Base-by-base conservation (phyloP, 768 basidiomycete species). In the Obba rivulosa region DNA sequence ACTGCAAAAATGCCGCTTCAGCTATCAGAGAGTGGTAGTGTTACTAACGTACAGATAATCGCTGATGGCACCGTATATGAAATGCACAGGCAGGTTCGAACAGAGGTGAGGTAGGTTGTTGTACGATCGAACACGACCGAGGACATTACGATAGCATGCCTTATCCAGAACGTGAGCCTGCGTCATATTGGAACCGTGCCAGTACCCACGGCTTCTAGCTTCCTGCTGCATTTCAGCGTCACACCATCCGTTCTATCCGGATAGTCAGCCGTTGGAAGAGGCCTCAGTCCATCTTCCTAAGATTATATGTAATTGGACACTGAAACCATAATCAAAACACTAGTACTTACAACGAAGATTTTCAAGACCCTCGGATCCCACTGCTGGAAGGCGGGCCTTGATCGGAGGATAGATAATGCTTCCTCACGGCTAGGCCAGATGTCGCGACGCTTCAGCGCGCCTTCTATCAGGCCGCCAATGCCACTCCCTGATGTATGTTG, bases 391-490 rank as follows among this genome's bases (percentile, higher is more conserved):
- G 8, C 7, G 7, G 37, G 28, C 16, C 20, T 7, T 20, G 16
- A 38, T 20, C 8, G 14, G 5, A 38, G 16, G 37, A 54, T 79
- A 21, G 61, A 60, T 36, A 66, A 72, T 1, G 79, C 79, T 28
- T 75, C 77, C 49, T 74, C 74, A 13, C 56, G 66, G 16, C 72
- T 75, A 0, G 73, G 58, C 80, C 79, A 82, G 10, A 71, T 66
- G 57, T 80, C 78, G 3, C 75, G 62, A 13, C 78, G 69, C 34
- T 64, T 71, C 34, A 51, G 45, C 1, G 74, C 66, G 5, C 69
- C 71, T 3, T 39, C 28, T 13, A 5, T 31, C 28, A 31, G 28
- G 28, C 28, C 28, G 5, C 13, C 13, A 13, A 31, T 31, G 13
- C 28, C 28, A 13, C 28, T 38, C 5, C n/a, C 37, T 5, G 7